Base-by-base conservation (phyloP, 352 stramenopile species). In the Thraustotheca clavata region DNA sequence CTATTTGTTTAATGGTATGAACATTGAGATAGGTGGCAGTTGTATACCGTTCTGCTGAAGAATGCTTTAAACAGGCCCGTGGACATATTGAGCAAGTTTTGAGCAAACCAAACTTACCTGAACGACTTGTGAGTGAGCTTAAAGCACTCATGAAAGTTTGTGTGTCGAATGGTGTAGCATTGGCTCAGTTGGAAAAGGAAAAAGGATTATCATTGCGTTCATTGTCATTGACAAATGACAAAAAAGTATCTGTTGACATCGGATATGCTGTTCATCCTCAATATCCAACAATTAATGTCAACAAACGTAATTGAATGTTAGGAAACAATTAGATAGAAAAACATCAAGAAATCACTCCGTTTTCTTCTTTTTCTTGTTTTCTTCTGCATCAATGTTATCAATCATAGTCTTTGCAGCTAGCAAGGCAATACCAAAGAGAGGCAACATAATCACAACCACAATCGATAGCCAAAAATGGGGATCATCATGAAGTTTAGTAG, bases 11-110 rank as follows among this genome's bases (percentile, higher is more conserved):
- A 8, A 7, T 12, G 31, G 20, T 16, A 54, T 39, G 52, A 11
- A 9, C 6, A 11, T 26, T 62, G 35, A 39, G 12, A 9, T 12
- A 62, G 31, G 48, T 40, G 5, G 18, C 20, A 12, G 47, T 94
- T 43, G 86, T 94, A 57, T 90, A 88, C 75, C 87, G 88, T 55
- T 94, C 85, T 34, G 76, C 73, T 0, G 85, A 94, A 55, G 83
- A 94, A 62, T 94, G 85, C 40, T 94, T 91, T 72, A 91, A 91
- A 60, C 69, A 75, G 7, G 78, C 78, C 3, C 82, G 76, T 4
- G 48, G 33, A 14, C 72, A 86, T 41, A 77, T 73, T 8, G 81
- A 93, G 39, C 69, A 73, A 54, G 52, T 87, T 39, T 43, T 91
- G 32, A 67, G 47, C 18, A 74, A 78, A 29, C 35, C 7, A 55